phyloP scores from a whole-genome alignment of 2,329 filamentous ascomycete genomes.

The Aspergillus versicolor region DNA sequence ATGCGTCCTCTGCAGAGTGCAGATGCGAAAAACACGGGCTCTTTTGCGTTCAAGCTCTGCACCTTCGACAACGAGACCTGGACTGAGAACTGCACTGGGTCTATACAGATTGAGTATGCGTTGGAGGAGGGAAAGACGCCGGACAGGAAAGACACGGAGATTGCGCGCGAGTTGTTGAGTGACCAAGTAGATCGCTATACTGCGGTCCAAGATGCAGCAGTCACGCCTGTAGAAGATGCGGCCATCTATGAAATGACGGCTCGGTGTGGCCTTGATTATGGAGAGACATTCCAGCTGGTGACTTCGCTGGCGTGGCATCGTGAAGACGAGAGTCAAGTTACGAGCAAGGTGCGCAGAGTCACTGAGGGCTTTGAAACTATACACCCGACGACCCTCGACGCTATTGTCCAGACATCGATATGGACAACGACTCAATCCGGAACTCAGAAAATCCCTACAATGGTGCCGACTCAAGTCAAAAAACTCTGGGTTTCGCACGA shows the following conservation, averaged over 20 bases:
- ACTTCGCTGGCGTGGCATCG: not conserved
- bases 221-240: not conserved
- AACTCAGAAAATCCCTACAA: not conserved
- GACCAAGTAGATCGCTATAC: not conserved
- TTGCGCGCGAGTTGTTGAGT: not conserved
- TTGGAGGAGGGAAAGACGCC: not conserved
- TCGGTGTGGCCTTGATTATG: not conserved
- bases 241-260: not conserved
- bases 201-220: not conserved
- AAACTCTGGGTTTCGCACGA: not conserved
- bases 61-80: not conserved
- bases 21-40: not conserved
- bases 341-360: not conserved
- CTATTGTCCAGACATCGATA: conserved; percentile 8
- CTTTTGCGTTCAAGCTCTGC: not conserved
- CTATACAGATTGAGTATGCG: not conserved
- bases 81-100: not conserved
- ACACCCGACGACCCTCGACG: conserved; percentile 14
- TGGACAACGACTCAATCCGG: not conserved
- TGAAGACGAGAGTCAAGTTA: not conserved
- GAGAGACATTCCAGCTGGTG: not conserved
- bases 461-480: not conserved
- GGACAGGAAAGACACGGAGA: not conserved
- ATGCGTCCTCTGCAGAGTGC: not conserved
- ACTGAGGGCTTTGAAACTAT: not conserved